phyloP scores from a whole-genome alignment of 2,329 filamentous ascomycete species.

The Penicillium sp. region DNA sequence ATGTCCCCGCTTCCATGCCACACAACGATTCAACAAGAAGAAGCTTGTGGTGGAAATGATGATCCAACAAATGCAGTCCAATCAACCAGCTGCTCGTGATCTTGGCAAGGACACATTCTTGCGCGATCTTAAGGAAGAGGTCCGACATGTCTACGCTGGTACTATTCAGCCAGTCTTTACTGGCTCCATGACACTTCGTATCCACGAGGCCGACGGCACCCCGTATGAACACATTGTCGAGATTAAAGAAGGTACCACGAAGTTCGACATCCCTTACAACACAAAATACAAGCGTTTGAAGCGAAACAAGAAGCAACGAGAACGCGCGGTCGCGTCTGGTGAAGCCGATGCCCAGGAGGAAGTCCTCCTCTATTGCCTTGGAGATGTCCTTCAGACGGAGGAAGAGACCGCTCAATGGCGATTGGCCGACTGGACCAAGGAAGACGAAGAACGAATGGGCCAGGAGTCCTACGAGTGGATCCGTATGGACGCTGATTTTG shows the following conservation, averaged over 20 bases:
- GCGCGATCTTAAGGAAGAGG: slow-evolving; percentile 77
- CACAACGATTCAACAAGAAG: slow-evolving; percentile 95
- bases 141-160: slow-evolving; percentile 65
- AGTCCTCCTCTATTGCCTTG: slow-evolving; percentile 83
- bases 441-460: slow-evolving; percentile 88
- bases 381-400: slow-evolving; percentile 79
- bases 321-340: slow-evolving; percentile 65
- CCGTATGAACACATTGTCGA: slow-evolving; percentile 98
- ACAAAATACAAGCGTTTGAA: slow-evolving; percentile 99
- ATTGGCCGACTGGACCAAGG: slow-evolving; percentile 82
- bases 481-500: slow-evolving; percentile 94
- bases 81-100: slow-evolving; percentile 55
- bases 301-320: slow-evolving; percentile 76
- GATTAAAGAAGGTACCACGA: slow-evolving; percentile 80
- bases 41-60: slow-evolving; percentile 90
- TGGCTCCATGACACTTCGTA: slow-evolving; percentile 94
- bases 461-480: slow-evolving; percentile 99
- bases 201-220: slow-evolving; percentile 96
- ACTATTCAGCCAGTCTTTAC: slow-evolving; percentile 79
- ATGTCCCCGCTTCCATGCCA: slow-evolving; percentile 82
- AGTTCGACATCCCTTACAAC: slow-evolving; percentile 95
- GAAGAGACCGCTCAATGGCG: slow-evolving; percentile 83
- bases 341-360: slow-evolving; percentile 71
- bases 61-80: slow-evolving; percentile 71
- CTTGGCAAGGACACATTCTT: slow-evolving; percentile 75